Conservation (phyloP, 108 stramenopile species). For the Schizochytrium sp. region DNA sequence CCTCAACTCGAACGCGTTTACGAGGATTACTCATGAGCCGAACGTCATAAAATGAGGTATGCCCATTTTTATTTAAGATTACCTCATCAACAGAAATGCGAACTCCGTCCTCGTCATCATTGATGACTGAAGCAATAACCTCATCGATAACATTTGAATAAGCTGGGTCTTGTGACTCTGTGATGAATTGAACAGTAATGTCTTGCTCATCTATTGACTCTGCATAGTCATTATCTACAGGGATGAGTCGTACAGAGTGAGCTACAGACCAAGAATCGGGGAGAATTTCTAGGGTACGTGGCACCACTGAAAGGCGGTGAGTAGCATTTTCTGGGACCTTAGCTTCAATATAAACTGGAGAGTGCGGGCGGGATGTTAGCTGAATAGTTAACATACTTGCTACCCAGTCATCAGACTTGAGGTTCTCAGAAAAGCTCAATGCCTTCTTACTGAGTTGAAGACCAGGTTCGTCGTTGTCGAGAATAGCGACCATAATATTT, state of each 20-base stretch:
- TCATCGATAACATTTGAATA: neutral
- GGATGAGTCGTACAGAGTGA: neutral
- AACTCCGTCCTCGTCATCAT: constrained; percentile 20
- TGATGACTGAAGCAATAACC: neutral
- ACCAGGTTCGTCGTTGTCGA: constrained; percentile 51
- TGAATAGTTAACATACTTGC: neutral
- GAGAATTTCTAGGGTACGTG: neutral
- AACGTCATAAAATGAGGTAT: constrained; percentile 22
- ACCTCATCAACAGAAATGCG: neutral
- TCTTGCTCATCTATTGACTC: constrained; percentile 1
- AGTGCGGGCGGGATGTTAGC: neutral
- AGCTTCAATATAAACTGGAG: neutral
- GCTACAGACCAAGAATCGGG: neutral
- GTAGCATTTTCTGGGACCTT: neutral
- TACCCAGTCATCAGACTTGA: neutral
- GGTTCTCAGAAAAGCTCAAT: neutral
- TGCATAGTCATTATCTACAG: neutral
- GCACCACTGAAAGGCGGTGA: neutral
- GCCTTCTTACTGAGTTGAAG: neutral
- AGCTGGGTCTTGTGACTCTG: neutral
- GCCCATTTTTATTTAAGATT: constrained; percentile 4
- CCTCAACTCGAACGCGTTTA: constrained; percentile 9
- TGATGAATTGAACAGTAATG: neutral
- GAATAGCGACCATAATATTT: neutral
- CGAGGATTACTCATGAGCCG: constrained; percentile 25